Conservation (phyloP, 169 alveolate genomes). For the Neospora caninum region DNA sequence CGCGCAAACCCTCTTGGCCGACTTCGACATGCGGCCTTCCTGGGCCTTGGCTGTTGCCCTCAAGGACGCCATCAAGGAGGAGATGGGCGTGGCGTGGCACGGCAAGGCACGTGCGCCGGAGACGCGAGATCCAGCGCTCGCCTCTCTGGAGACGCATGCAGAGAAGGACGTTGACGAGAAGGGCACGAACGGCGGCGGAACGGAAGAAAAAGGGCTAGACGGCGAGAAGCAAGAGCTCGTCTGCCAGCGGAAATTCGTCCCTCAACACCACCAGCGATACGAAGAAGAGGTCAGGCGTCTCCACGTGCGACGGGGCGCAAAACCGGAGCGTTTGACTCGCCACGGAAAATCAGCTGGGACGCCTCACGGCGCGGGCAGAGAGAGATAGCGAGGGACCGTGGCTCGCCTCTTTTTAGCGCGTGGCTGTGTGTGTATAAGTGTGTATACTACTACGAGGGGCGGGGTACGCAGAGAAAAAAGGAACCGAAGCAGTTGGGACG, state of each 20-base stretch:
- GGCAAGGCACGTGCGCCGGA: background rate
- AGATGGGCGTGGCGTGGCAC: constrained; percentile 50
- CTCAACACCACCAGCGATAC: background rate
- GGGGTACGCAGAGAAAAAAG: too few relatives aligned
- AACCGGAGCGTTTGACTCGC: too few relatives aligned
- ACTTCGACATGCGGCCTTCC: constrained; percentile 50
- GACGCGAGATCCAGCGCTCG: background rate
- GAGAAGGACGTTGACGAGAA: background rate
- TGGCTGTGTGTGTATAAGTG: too few relatives aligned
- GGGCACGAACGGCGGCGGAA: background rate
- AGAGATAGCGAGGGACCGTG: too few relatives aligned
- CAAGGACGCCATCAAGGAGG: constrained; percentile 47
- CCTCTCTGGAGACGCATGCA: background rate
- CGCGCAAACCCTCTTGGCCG: constrained; percentile 19
- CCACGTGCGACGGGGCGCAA: too few relatives aligned
- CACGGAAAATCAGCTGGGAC: too few relatives aligned
- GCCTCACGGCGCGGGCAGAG: too few relatives aligned
- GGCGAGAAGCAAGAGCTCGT: background rate
- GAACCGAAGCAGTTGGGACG: too few relatives aligned
- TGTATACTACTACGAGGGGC: too few relatives aligned
- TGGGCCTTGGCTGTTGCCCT: constrained; percentile 60
- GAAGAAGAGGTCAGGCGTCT: background rate
- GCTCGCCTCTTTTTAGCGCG: too few relatives aligned
- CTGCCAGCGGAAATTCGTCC: constrained; percentile 53
- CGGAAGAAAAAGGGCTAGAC: background rate